Percentiles rank a stretch among this genome's conserved stretches.
Evolutionary conservation across 208 protist species (phyloP).

Genomic region (Angomonas deanei): DNA sequence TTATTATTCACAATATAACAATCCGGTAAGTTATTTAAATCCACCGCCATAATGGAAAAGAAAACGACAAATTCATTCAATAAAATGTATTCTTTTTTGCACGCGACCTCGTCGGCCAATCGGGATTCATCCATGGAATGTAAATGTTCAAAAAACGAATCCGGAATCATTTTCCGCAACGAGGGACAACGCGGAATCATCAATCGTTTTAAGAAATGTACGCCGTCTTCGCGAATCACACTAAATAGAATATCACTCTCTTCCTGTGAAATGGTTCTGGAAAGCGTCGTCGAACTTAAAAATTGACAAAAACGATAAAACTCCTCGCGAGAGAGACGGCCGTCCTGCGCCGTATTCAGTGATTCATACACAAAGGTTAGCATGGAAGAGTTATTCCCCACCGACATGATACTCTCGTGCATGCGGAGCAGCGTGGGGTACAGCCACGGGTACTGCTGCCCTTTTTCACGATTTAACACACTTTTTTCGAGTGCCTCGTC

Average conservation of each 20-base stretch:
- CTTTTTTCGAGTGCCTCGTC: neutral
- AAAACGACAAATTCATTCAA: slow-evolving; percentile 44
- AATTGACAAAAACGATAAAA: slow-evolving; percentile 52
- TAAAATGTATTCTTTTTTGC: slow-evolving; percentile 23
- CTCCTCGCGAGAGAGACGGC: slow-evolving; percentile 44
- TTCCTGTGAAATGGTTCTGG: slow-evolving; percentile 33
- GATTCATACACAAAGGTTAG: slow-evolving; percentile 40
- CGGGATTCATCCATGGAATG: slow-evolving; percentile 6
- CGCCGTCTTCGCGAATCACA: slow-evolving; percentile 28
- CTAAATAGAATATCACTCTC: slow-evolving; percentile 11
- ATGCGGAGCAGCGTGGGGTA: slow-evolving; percentile 50
- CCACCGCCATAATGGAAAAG: slow-evolving; percentile 32
- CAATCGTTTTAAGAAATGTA: neutral
- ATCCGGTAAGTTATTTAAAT: slow-evolving; percentile 13
- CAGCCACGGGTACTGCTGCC: slow-evolving; percentile 36
- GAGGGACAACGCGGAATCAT: too few relatives aligned
- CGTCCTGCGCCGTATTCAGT: slow-evolving; percentile 42
- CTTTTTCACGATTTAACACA: slow-evolving; percentile 1
- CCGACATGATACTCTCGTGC: slow-evolving; percentile 46
- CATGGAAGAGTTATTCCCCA: slow-evolving; percentile 19
- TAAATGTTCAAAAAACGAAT: neutral
- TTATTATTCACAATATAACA: slow-evolving; percentile 8
- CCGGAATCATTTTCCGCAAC: neutral
- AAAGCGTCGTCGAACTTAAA: slow-evolving; percentile 5
- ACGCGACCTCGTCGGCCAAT: neutral